These are phyloP conservation scores for Yamadazyma scolyti DNA, from an alignment of 805 yeast genomes.

Conservation along the genomic window DNA sequence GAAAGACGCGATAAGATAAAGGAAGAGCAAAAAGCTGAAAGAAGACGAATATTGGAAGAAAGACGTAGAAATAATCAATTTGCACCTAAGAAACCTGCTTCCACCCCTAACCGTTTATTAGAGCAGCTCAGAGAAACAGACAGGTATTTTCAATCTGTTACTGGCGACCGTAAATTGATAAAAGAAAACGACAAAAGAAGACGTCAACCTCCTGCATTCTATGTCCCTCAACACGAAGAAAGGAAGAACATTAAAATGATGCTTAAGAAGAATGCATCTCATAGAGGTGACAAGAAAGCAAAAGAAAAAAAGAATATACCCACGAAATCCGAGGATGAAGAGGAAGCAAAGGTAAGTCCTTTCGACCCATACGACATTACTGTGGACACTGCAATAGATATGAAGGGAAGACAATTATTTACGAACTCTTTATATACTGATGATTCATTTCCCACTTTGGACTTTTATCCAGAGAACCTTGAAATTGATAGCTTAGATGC, in stretches of 20 bases:
- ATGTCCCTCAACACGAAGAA: constrained; percentile 20
- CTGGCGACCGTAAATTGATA: constrained; percentile 31
- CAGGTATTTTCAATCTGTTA: constrained; percentile 39
- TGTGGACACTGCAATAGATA: constrained; percentile 25
- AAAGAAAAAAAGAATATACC: constrained; percentile 5
- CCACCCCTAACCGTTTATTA: too few species aligned
- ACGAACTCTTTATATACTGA: constrained; percentile 22
- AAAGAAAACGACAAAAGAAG: constrained; percentile 31
- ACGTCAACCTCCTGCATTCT: constrained; percentile 23
- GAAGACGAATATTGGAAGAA: too few species aligned
- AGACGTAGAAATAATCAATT: too few species aligned
- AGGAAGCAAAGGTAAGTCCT: constrained; percentile 31
- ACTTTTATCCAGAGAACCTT: constrained; percentile 12
- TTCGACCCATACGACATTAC: constrained; percentile 36
- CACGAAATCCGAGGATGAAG: constrained; percentile 17
- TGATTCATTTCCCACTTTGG: constrained; percentile 15
- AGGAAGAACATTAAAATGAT: constrained; percentile 7
- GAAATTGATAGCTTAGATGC: constrained; percentile 7
- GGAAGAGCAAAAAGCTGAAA: background rate
- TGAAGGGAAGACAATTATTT: constrained; percentile 27
- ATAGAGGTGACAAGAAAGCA: constrained; percentile 3
- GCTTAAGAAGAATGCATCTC: constrained; percentile 9
- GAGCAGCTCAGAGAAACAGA: too few species aligned
- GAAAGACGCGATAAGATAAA: background rate
- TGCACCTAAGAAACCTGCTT: too few species aligned